Evolutionary conservation across 768 basidiomycete genomes (phyloP), one percentile per base, ranked within the genome.

Genomic region (Multifurca ochricompacta): DNA sequence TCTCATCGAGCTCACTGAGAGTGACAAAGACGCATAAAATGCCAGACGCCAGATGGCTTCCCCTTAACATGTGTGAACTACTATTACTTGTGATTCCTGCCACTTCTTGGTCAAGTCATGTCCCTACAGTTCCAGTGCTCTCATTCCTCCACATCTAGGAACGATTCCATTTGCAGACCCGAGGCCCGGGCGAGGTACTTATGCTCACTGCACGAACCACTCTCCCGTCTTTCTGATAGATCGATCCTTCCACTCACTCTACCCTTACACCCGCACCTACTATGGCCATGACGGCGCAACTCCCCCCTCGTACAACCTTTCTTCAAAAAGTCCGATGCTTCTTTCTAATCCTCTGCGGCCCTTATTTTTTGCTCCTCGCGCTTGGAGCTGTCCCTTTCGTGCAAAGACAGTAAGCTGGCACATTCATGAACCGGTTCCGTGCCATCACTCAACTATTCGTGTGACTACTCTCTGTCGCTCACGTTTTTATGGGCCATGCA

Each of bases 41-140:
- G 78, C 87, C 34, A 87, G 70, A 87, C 86, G 0, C 87, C 87
- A 2, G 88, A 90, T 62, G 85, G 89, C 61, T 80, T 83, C 69
- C 88, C 88, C 0, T 40, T 91, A 44, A 87, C 87, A 63, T 52
- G 80, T 69, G 3, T 32, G 32, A n/a, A n/a, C n/a, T n/a, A 13
- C 39, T 30, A 11, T 32, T 47, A 25, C 31, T 37, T 34, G 3
- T 9, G 13, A 37, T 21, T 6, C 32, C 3, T 31, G 32, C n/a
- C 19, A 37, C 9, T n/a, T n/a, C n/a, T n/a, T n/a, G n/a, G n/a
- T n/a, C n/a, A n/a, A n/a, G 23, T 14, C 4, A 19, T 9, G 8
- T 19, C 1, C 32, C 32, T 14, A 4, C 56, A 89, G 88, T 85
- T 88, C 72, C 88, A 90, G 80, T 86, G 79, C 27, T 14, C 19